Base-by-base conservation (phyloP, 164 flowering plant genomes). In the Akebia trifoliata region DNA sequence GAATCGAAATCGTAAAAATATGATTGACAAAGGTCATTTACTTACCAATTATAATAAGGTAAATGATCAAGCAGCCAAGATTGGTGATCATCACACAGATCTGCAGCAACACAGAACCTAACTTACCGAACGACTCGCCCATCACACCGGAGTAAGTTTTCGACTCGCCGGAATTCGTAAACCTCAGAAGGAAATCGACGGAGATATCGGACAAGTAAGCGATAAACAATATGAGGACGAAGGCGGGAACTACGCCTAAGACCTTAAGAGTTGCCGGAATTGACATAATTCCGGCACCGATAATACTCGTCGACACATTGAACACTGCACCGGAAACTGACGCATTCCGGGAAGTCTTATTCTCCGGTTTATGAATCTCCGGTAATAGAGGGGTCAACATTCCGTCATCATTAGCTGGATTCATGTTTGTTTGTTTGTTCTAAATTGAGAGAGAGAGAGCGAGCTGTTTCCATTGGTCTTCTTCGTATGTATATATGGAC, bases 281-380 rank as follows among this genome's bases (percentile, higher is more conserved):
- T 4, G 99, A 87, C 99, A 93, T 93, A 42, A 92, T 86, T 24
- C 98, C 98, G 9, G 99, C 99, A 0, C 99, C 99, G 39, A 94
- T 77, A 37, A 88, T 86, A 71, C 84, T 89, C 6, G 99, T 90
- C 0, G 99, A 78, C 18, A 94, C 83, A 57, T 94, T 94, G 72
- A 90, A 90, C 51, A 88, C 89, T 0, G 97, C 96, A 6, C 96
- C 86, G 1, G 79, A 53, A 10, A 88, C 66, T 11, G 95, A 73
- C 2, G 77, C 74, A 4, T 58, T 40, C 0, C 18, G 26, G 18
- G 49, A 9, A 2, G 9, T 17, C 3, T 7, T 35, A 2, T 17
- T 47, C 48, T 60, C 50, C 44, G 32, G 35, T 20, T 21, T 17
- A 35, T 47, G 55, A 32, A 24, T 15, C 46, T 68, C 65, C 58